These are phyloP conservation scores for Globisporangium apiculatum DNA, from an alignment of 352 stramenopile species.

Conservation along the genomic window DNA sequence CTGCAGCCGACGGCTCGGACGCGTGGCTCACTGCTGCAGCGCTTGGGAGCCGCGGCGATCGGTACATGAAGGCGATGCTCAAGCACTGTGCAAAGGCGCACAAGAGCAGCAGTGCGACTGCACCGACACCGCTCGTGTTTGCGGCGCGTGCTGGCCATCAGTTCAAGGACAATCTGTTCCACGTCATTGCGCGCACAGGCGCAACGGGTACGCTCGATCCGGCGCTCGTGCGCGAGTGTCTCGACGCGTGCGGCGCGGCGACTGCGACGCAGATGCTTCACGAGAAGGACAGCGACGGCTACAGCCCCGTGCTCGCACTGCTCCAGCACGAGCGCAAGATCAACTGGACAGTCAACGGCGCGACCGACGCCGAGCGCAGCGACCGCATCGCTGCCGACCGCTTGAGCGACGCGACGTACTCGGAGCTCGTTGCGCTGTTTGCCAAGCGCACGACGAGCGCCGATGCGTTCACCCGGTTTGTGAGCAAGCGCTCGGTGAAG, in stretches of 20 bases:
- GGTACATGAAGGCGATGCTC: slow-evolving; percentile 44
- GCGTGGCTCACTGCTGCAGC: slow-evolving; percentile 50
- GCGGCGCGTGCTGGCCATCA: slow-evolving; percentile 11
- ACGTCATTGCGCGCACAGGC: slow-evolving; percentile 30
- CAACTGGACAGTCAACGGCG: neutral
- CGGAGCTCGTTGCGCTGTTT: slow-evolving; percentile 42
- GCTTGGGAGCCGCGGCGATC: slow-evolving; percentile 25
- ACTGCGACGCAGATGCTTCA: slow-evolving; percentile 32
- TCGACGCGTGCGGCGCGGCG: slow-evolving; percentile 17
- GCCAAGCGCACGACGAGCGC: slow-evolving; percentile 26
- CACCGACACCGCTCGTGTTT: slow-evolving; percentile 17
- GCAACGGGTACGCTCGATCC: slow-evolving; percentile 16
- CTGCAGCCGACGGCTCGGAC: slow-evolving; percentile 36
- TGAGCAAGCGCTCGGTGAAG: slow-evolving; percentile 5
- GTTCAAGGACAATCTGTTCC: slow-evolving; percentile 55
- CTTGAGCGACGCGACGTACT: slow-evolving; percentile 32
- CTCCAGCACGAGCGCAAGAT: slow-evolving; percentile 24
- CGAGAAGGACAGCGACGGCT: slow-evolving; percentile 34
- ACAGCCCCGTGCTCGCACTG: slow-evolving; percentile 46
- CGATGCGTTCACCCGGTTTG: slow-evolving; percentile 26
- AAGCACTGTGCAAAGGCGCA: slow-evolving; percentile 28
- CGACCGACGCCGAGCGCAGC: slow-evolving; percentile 16
- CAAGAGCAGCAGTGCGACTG: slow-evolving; percentile 14
- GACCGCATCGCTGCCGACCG: slow-evolving; percentile 31
- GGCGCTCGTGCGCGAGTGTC: slow-evolving; percentile 28